A percentile compares a stretch with the other conserved stretches of the same genome.
phyloP scores from a whole-genome alignment of 768 basidiomycete species.

The Lyophyllum shimeji region DNA sequence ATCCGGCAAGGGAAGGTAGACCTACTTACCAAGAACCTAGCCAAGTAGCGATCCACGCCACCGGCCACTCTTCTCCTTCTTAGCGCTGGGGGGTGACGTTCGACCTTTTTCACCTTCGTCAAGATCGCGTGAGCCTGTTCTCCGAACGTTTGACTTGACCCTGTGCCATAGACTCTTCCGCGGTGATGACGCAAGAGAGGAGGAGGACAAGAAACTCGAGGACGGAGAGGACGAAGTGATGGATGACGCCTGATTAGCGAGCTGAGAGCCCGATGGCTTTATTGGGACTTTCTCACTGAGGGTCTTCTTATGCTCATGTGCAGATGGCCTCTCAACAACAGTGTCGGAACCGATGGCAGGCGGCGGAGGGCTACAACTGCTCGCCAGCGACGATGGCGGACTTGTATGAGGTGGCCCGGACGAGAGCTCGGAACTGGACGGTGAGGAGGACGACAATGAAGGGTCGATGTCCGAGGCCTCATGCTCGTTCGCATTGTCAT shows the following conservation, averaged over 20 bases:
- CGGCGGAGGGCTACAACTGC: slow-evolving; percentile 5
- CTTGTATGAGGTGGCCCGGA: slow-evolving; percentile 11
- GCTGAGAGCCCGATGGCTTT: background rate
- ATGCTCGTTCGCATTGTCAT: slow-evolving; percentile 5
- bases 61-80: slow-evolving; percentile 15
- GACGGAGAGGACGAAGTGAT: slow-evolving; percentile 8
- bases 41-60: slow-evolving; percentile 13
- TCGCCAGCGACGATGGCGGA: slow-evolving; percentile 18
- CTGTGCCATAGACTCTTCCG: slow-evolving; percentile 36
- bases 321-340: background rate
- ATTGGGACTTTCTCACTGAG: background rate
- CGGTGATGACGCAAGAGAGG: slow-evolving; percentile 8
- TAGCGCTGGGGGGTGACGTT: slow-evolving; percentile 4
- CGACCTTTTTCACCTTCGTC: slow-evolving; percentile 2
- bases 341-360: slow-evolving; percentile 1
- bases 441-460: slow-evolving; percentile 21
- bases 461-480: slow-evolving; percentile 11
- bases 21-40: background rate
- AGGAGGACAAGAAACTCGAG: slow-evolving; percentile 5
- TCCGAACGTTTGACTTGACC: slow-evolving; percentile 31
- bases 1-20: background rate
- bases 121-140: slow-evolving; percentile 19
- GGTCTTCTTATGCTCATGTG: background rate
- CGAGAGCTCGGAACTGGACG: slow-evolving; percentile 12
- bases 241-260: background rate